Base-by-base conservation (phyloP, 2,329 filamentous ascomycete genomes). In the Diaporthe amygdali region DNA sequence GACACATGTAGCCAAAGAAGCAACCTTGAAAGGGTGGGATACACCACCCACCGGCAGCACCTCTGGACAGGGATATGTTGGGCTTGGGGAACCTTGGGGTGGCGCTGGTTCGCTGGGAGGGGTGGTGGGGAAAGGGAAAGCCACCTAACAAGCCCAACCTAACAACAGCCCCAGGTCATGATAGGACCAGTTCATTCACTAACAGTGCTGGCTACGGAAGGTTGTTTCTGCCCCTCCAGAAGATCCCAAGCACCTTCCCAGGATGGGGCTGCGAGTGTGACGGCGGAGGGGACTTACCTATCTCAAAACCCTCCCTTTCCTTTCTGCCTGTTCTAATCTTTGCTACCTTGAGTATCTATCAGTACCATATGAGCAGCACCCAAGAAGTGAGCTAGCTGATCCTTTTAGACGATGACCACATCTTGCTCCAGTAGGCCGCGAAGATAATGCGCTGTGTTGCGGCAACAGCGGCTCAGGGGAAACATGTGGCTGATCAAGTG, bases 21-120 rank as follows among this genome's bases (percentile, higher is more conserved):
- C 56, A 63, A 32, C 56, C 41, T 22, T 12, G 20, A 63, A 17
- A 63, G 47, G 59, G 59, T 63, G 59, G 59, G 44, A 64, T 41
- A 37, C 39, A 46, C 56, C 56, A 34, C 44, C 59, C 37, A 61
- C 55, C 15, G 55, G 34, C 54, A 44, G 55, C 37, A 61, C 55
- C 44, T 63, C 20, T 63, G 44, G 59, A 63, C 59, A 64, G 59
- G 59, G 59, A 49, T 64, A 25, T 22, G 59, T 37, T 49, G 59
- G 44, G 59, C 59, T 49, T 64, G 59, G 44, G 20, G 59, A 37
- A 49, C 20, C 44, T 46, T 64, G 25, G 41, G 41, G 59, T 32
- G 56, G 39, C 30, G 54, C 34, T 56, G 54, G 34, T 56, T n/a
- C 27, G 56, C 17, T 46, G 39, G 56, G 39, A 14, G 22, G 22